Evolutionary conservation across 495 filamentous ascomycete genomes (phyloP).

Genomic region (Aspergillus sclerotioniger): DNA sequence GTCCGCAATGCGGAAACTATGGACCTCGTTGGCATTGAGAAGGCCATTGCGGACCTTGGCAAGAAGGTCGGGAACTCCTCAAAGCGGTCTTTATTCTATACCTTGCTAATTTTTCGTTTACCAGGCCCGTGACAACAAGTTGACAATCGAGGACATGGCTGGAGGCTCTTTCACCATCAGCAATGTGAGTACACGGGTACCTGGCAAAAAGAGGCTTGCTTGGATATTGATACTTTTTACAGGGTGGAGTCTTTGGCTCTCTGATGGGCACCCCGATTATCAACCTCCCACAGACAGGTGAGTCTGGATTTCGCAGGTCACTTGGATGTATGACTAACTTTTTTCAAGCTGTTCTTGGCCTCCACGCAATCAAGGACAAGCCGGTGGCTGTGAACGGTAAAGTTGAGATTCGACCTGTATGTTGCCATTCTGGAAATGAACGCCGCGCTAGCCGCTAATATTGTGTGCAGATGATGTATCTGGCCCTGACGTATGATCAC

Average conservation of each 20-base stretch:
- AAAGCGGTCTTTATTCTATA: background rate
- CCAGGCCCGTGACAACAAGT: conserved; percentile 88
- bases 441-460: conserved; percentile 15
- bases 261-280: conserved; percentile 99
- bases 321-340: conserved; percentile 19
- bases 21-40: conserved; percentile 87
- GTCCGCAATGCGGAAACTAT: conserved; percentile 89
- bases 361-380: conserved; percentile 98
- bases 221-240: conserved; percentile 21
- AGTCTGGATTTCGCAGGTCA: conserved; percentile 10
- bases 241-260: conserved; percentile 72
- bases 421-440: conserved; percentile 17
- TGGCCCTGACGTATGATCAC: conserved; percentile 97
- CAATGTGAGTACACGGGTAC: conserved; percentile 58
- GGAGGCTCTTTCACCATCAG: conserved; percentile 98
- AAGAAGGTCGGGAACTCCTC: conserved; percentile 67
- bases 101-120: conserved; percentile 1
- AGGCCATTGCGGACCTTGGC: conserved; percentile 86
- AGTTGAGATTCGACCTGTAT: conserved; percentile 82
- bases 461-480: conserved; percentile 83
- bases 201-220: background rate
- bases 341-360: conserved; percentile 73
- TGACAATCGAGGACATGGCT: conserved; percentile 99
- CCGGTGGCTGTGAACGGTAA: conserved; percentile 88
- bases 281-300: conserved; percentile 87